A percentile compares a stretch with the other conserved stretches of the same genome.
Conservation (phyloP, 2,329 filamentous ascomycete genomes). For the Fusarium sp. region DNA sequence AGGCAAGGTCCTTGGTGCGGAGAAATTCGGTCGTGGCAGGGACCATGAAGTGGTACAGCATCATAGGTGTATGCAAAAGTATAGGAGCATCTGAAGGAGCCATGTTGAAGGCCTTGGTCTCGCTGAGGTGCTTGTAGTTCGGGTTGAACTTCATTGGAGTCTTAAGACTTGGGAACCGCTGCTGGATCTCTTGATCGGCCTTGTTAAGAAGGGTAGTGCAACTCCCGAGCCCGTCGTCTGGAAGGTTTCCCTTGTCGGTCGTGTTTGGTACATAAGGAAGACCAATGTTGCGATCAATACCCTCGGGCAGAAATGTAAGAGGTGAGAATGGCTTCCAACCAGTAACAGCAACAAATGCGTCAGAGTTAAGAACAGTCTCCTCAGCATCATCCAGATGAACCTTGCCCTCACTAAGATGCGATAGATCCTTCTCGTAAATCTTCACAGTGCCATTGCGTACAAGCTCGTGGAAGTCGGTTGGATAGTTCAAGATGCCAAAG, state of each 20-base stretch:
- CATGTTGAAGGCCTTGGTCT: neutral
- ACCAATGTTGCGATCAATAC: neutral
- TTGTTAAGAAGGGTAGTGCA: accelerated
- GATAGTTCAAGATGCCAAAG: slow-evolving; percentile 65
- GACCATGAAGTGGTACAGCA: slow-evolving; percentile 3
- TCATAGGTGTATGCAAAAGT: neutral
- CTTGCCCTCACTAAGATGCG: slow-evolving; percentile 50
- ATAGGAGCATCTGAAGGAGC: neutral
- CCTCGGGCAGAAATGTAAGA: neutral
- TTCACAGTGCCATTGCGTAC: slow-evolving; percentile 59
- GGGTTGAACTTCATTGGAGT: neutral
- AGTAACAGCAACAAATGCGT: slow-evolving; percentile 62
- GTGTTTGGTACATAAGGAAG: neutral
- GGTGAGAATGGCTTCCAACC: slow-evolving; percentile 57
- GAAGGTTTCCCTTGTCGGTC: accelerated
- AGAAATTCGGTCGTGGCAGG: neutral
- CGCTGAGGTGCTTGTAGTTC: neutral
- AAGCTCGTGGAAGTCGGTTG: slow-evolving; percentile 61
- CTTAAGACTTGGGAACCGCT: neutral
- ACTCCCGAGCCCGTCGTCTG: neutral
- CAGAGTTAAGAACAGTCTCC: slow-evolving; percentile 53
- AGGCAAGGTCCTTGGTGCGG: neutral
- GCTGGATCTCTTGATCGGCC: neutral
- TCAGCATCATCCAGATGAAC: slow-evolving; percentile 54
- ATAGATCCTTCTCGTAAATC: slow-evolving; percentile 60